Evolutionary conservation across 2,329 filamentous ascomycete species (phyloP).

Genomic region (Dactylella cylindrospora): DNA sequence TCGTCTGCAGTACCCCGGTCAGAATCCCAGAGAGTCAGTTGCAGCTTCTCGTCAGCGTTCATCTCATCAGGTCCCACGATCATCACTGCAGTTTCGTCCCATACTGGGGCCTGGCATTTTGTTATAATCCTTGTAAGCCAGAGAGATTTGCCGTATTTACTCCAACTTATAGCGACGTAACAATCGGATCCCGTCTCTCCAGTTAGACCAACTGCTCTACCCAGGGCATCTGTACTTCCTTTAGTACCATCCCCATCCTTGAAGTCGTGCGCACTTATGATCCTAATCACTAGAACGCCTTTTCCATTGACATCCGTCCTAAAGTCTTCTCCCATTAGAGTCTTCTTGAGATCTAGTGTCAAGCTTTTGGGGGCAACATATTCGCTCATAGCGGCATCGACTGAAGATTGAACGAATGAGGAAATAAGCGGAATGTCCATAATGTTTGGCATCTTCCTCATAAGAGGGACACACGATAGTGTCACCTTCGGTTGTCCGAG

Average conservation of each 20-base stretch:
- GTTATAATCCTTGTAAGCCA: conserved; percentile 56
- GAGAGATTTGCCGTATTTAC: conserved; percentile 72
- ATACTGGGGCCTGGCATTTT: conserved; percentile 56
- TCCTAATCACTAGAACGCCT: conserved; percentile 66
- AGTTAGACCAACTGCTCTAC: conserved; percentile 9
- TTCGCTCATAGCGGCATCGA: conserved; percentile 71
- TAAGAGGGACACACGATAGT: conserved; percentile 69
- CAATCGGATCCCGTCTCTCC: conserved; percentile 66
- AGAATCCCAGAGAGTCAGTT: conserved; percentile 93
- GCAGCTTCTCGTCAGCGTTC: conserved; percentile 89
- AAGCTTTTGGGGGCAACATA: conserved; percentile 73
- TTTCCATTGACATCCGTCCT: conserved; percentile 70
- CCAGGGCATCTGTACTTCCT: conserved; percentile 24
- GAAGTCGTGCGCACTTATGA: conserved; percentile 69
- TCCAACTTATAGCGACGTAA: conserved; percentile 73
- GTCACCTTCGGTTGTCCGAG: conserved; percentile 73
- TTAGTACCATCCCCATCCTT: conserved; percentile 64
- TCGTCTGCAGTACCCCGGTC: conserved; percentile 88
- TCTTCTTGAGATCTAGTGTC: conserved; percentile 70
- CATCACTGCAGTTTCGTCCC: conserved; percentile 70
- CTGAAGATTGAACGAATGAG: conserved; percentile 71
- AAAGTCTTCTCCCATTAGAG: conserved; percentile 75
- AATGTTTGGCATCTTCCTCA: conserved; percentile 68
- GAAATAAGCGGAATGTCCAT: conserved; percentile 75
- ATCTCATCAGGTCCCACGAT: conserved; percentile 85